Conservation (phyloP, 257 asterid genomes). For the Salvia hispanica region DNA sequence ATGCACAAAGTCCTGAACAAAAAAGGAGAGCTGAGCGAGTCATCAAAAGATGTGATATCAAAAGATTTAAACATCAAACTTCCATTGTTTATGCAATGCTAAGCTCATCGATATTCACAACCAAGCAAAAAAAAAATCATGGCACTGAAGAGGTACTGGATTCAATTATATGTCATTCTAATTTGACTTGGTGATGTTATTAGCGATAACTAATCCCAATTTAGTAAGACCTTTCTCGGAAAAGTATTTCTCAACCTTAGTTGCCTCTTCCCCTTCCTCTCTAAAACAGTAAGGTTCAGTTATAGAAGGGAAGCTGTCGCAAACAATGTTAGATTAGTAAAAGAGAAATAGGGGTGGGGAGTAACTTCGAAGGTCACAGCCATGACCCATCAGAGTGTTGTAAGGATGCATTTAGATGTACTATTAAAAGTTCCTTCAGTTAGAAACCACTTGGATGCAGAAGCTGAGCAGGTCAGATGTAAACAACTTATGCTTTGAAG, state of each 20-base stretch:
- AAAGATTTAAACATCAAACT: slow-evolving; percentile 2
- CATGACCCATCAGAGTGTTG: neutral
- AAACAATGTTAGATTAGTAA: neutral
- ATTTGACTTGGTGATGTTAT: slow-evolving; percentile 1
- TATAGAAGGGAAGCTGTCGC: neutral
- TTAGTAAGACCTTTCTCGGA: slow-evolving; percentile 14
- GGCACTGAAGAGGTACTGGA: neutral
- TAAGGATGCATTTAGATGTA: neutral
- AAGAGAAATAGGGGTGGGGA: slow-evolving; percentile 3
- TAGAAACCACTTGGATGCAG: slow-evolving; percentile 14
- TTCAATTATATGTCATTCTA: slow-evolving; percentile 1
- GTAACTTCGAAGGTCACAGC: neutral
- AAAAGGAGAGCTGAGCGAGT: slow-evolving; percentile 26
- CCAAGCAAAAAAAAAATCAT: slow-evolving; percentile 16
- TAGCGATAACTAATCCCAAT: slow-evolving; percentile 2
- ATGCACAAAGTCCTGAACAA: slow-evolving; percentile 83
- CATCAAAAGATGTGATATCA: slow-evolving; percentile 21
- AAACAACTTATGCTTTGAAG: slow-evolving; percentile 7
- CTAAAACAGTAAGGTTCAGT: slow-evolving; percentile 13
- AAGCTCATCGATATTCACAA: neutral
- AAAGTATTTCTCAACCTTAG: slow-evolving; percentile 17
- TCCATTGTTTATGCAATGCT: slow-evolving; percentile 4
- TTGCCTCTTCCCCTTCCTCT: slow-evolving; percentile 6
- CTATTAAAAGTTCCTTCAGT: neutral
- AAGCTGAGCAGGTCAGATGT: slow-evolving; percentile 7